phyloP scores from a whole-genome alignment of 192 early-diverging fungal species.

The Coemansia sp. region DNA sequence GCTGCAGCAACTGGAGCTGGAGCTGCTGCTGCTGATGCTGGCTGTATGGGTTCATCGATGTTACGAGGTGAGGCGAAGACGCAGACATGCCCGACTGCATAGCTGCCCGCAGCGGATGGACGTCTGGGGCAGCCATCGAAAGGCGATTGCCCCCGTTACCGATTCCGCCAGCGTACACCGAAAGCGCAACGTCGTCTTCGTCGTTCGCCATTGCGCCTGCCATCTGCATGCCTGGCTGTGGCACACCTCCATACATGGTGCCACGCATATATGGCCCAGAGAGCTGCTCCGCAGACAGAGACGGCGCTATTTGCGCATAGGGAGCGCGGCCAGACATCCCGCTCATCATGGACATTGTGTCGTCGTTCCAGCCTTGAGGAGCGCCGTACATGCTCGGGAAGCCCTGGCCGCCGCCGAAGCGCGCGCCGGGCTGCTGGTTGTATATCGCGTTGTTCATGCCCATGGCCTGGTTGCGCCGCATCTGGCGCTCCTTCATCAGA shows the following conservation, averaged over 20 bases:
- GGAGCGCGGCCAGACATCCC: conserved; percentile 48
- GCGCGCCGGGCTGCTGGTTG: conserved; percentile 25
- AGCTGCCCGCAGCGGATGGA: conserved; percentile 52
- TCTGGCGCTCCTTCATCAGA: conserved; percentile 55
- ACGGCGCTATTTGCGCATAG: conserved; percentile 42
- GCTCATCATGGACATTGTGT: conserved; percentile 54
- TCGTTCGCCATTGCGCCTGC: conserved; percentile 19
- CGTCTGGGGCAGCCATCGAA: conserved; percentile 42
- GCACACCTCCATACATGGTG: conserved; percentile 37
- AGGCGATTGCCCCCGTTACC: conserved; percentile 22
- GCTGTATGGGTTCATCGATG: conserved; percentile 22
- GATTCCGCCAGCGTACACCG: conserved; percentile 23
- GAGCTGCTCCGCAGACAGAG: conserved; percentile 47
- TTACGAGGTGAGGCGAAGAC: conserved; percentile 47
- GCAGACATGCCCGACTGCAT: conserved; percentile 55
- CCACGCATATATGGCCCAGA: conserved; percentile 33
- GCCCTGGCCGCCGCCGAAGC: conserved; percentile 26
- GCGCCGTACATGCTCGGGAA: conserved; percentile 48
- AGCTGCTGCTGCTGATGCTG: conserved; percentile 24
- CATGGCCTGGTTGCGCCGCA: conserved; percentile 54
- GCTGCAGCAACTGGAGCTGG: conserved; percentile 17
- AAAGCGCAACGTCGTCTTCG: conserved; percentile 51
- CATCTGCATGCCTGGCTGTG: conserved; percentile 8
- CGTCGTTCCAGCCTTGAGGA: conserved; percentile 42
- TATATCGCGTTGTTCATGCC: conserved; percentile 22